Evolutionary conservation across 2,329 filamentous ascomycete genomes (phyloP).

Genomic region (Colletotrichum sublineola): DNA sequence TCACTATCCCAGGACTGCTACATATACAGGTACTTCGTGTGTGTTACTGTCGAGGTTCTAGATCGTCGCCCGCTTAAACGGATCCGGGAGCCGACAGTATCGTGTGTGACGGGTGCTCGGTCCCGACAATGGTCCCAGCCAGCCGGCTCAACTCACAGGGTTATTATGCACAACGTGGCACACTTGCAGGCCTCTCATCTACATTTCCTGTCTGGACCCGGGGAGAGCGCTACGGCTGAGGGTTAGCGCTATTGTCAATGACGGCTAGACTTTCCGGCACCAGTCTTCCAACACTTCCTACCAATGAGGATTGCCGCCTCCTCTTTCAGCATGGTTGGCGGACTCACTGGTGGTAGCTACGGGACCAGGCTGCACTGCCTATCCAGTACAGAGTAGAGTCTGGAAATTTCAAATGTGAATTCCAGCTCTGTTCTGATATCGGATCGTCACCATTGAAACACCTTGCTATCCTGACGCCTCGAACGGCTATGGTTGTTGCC

Average conservation of each 20-base stretch:
- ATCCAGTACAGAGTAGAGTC: neutral
- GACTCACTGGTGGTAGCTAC: neutral
- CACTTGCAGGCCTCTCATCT: slow-evolving; percentile 1
- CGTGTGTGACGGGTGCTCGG: neutral
- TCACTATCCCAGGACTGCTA: neutral
- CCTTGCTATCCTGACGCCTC: neutral
- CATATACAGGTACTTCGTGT: neutral
- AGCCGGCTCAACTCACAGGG: neutral
- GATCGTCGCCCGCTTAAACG: slow-evolving; percentile 4
- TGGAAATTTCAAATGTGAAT: neutral
- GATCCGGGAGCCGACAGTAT: neutral
- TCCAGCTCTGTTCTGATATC: neutral
- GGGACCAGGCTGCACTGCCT: neutral
- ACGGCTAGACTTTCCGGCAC: neutral
- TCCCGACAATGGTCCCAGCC: neutral
- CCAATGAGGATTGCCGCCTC: neutral
- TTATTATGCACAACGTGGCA: slow-evolving; percentile 4
- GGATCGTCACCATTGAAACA: neutral
- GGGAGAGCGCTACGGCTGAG: neutral
- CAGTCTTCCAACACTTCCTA: neutral
- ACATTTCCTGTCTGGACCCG: neutral
- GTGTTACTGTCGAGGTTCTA: slow-evolving; percentile 1
- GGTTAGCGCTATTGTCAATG: slow-evolving; percentile 1
- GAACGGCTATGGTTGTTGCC: neutral
- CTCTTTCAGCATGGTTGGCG: neutral